Conservation (phyloP, 495 filamentous ascomycete species). For the Penicillium coprophilum region DNA sequence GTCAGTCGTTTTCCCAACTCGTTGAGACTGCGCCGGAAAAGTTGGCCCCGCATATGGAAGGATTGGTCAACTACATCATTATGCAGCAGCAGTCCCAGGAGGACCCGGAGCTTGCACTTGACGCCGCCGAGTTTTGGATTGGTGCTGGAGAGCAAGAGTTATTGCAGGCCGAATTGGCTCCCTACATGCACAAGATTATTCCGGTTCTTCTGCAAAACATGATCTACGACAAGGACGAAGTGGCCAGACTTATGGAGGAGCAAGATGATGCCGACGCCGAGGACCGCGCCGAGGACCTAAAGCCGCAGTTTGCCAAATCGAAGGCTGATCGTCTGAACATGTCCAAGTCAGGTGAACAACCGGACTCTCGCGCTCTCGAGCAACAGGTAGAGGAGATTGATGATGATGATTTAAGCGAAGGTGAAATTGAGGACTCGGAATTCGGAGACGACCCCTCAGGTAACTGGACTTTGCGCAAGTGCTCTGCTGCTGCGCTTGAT, state of each 20-base stretch:
- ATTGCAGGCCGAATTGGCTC: conserved; percentile 68
- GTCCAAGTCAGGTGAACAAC: conserved; percentile 46
- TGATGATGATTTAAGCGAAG: conserved; percentile 77
- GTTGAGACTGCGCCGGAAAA: conserved; percentile 89
- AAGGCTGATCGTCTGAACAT: conserved; percentile 52
- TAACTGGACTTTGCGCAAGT: conserved; percentile 94
- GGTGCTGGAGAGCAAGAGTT: conserved; percentile 83
- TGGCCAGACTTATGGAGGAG: conserved; percentile 74
- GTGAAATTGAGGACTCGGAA: conserved; percentile 82
- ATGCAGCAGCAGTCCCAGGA: conserved; percentile 79
- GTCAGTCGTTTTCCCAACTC: conserved; percentile 86
- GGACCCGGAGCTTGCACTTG: conserved; percentile 87
- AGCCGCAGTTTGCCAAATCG: conserved; percentile 86
- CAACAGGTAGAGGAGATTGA: conserved; percentile 37
- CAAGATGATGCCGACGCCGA: conserved; percentile 91
- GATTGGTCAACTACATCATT: conserved; percentile 90
- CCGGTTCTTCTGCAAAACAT: conserved; percentile 91
- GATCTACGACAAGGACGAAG: conserved; percentile 95
- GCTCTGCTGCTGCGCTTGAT: conserved; percentile 93
- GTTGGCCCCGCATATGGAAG: conserved; percentile 82
- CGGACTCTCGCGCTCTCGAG: conserved; percentile 51
- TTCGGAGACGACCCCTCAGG: conserved; percentile 77
- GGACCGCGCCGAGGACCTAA: conserved; percentile 87
- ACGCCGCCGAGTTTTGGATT: conserved; percentile 98
- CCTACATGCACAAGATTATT: conserved; percentile 80